Conservation (phyloP, 2,329 filamentous ascomycete genomes). For the Fusarium zealandicum region DNA sequence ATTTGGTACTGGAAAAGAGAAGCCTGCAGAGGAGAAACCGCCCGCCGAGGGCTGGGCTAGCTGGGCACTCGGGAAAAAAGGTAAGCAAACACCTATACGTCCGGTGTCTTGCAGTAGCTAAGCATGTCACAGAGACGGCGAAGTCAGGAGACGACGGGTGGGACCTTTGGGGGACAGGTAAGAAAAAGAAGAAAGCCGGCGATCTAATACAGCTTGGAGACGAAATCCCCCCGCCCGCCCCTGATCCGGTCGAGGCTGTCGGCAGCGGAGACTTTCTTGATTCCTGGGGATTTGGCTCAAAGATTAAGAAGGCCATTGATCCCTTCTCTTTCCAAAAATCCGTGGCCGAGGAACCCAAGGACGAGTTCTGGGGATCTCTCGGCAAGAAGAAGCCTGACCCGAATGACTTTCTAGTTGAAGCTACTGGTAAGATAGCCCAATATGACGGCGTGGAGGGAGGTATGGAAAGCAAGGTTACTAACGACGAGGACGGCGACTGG, state of each 20-base stretch:
- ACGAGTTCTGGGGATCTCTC: slow-evolving; percentile 49
- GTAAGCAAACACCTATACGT: slow-evolving; percentile 26
- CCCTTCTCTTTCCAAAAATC: slow-evolving; percentile 49
- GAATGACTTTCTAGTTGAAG: slow-evolving; percentile 53
- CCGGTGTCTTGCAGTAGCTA: slow-evolving; percentile 20
- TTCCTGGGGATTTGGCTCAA: slow-evolving; percentile 64
- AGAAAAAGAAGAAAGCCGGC: slow-evolving; percentile 54
- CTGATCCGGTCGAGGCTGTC: slow-evolving; percentile 44
- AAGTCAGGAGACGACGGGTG: slow-evolving; percentile 35
- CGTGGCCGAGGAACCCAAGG: slow-evolving; percentile 53
- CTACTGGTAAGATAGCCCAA: slow-evolving; percentile 55
- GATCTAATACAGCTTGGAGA: slow-evolving; percentile 50
- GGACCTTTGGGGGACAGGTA: slow-evolving; percentile 43
- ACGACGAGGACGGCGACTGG: slow-evolving; percentile 55
- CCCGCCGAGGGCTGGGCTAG: slow-evolving; percentile 31
- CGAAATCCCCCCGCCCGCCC: slow-evolving; percentile 40
- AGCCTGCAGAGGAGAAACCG: slow-evolving; percentile 28
- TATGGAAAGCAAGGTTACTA: slow-evolving; percentile 52
- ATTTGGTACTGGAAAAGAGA: slow-evolving; percentile 37
- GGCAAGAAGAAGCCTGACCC: slow-evolving; percentile 55
- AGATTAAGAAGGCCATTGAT: slow-evolving; percentile 49
- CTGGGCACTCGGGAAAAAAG: slow-evolving; percentile 33
- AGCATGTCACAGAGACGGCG: slow-evolving; percentile 12
- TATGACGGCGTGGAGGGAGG: slow-evolving; percentile 55
- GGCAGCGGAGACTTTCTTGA: slow-evolving; percentile 62